phyloP scores from a whole-genome alignment of 148 eudicot genomes.

The Amaranthus hypochondriacus region DNA sequence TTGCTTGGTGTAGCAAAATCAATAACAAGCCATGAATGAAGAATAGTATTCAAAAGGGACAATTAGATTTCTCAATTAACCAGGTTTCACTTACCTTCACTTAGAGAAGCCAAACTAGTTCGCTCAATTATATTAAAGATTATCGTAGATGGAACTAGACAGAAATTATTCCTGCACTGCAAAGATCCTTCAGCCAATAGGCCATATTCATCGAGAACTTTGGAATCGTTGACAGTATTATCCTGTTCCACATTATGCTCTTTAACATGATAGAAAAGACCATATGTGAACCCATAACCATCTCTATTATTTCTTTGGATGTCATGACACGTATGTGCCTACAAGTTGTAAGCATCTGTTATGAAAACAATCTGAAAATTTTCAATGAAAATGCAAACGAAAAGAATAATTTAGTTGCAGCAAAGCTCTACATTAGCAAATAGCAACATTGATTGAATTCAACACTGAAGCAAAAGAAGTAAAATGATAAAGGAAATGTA shows the following conservation, averaged over 20 bases:
- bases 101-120: constrained; percentile 60
- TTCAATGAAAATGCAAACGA: no score
- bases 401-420: neutral
- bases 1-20: neutral
- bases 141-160: constrained; percentile 42
- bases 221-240: constrained; percentile 38
- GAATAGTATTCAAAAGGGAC: neutral
- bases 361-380: neutral
- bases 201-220: constrained; percentile 54
- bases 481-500: neutral
- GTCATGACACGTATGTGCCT: constrained; percentile 60
- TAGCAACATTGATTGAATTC: no score
- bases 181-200: constrained; percentile 49
- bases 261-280: constrained; percentile 38
- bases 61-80: constrained; percentile 2
- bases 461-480: no score
- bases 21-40: neutral
- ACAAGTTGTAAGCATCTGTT: constrained; percentile 9
- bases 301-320: constrained; percentile 28
- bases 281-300: constrained; percentile 18
- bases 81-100: constrained; percentile 55
- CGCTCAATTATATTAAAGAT: constrained; percentile 62
- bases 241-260: constrained; percentile 27
- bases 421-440: neutral
- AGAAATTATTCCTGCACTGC: constrained; percentile 36